These are phyloP conservation scores for Nigrospora oryzae DNA, from an alignment of 2,329 filamentous ascomycete genomes.

Conservation along the genomic window DNA sequence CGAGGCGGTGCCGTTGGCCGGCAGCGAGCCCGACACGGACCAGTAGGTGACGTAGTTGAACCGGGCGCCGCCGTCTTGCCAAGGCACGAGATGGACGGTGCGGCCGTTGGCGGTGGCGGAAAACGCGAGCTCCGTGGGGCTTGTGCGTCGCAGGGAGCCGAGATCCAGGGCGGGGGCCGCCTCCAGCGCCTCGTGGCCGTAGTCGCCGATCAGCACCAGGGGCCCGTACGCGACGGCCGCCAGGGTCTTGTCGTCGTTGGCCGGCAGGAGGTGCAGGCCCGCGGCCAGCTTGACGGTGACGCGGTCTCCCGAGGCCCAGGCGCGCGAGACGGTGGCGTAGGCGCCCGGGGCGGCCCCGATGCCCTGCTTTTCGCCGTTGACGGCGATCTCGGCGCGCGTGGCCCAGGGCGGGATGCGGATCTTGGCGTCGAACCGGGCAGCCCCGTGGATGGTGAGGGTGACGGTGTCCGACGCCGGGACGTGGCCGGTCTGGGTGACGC, in stretches of 20 bases:
- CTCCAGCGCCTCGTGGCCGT: constrained; percentile 22
- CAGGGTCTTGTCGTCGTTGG: constrained; percentile 35
- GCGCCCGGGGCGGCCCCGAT: constrained; percentile 23
- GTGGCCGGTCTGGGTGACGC: constrained; percentile 30
- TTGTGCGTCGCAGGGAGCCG: constrained; percentile 15
- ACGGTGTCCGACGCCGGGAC: constrained; percentile 32
- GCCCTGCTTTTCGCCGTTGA: constrained; percentile 28
- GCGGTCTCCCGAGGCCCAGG: constrained; percentile 33
- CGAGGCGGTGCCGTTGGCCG: neutral
- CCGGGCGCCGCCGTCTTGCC: constrained; percentile 30
- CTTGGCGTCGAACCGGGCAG: constrained; percentile 19
- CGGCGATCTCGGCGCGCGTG: constrained; percentile 22
- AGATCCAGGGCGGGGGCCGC: constrained; percentile 21
- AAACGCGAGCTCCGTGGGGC: constrained; percentile 18
- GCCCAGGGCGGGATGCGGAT: constrained; percentile 42
- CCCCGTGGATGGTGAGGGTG: constrained; percentile 26
- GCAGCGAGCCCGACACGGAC: constrained; percentile 12
- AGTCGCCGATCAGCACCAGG: constrained; percentile 34
- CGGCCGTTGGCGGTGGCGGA: constrained; percentile 19
- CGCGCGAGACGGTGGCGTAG: constrained; percentile 29
- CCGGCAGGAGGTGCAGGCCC: constrained; percentile 29
- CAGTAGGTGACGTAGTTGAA: constrained; percentile 35
- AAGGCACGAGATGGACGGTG: constrained; percentile 24
- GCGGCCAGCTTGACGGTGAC: constrained; percentile 36
- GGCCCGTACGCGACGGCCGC: constrained; percentile 39